Evolutionary conservation across 208 protist genomes (phyloP).

Genomic region (Acanthamoeba sp.): DNA sequence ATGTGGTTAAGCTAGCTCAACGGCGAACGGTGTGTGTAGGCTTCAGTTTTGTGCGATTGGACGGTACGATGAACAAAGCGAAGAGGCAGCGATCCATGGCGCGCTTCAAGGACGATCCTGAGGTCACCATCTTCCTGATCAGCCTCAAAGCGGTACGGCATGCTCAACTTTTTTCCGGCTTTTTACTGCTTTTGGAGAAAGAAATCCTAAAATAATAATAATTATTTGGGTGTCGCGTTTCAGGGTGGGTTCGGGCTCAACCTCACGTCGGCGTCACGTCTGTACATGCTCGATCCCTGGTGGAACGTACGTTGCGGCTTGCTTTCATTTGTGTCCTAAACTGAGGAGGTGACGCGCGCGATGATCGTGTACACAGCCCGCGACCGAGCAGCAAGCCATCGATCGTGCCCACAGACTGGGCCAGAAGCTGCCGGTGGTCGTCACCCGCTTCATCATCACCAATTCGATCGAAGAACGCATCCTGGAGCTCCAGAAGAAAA

Average conservation of each 20-base stretch:
- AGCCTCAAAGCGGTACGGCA: conserved; percentile 86
- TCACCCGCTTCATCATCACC: conserved; percentile 33
- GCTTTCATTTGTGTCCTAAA: no score
- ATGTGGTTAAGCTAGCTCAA: conserved; percentile 92
- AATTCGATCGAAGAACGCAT: conserved; percentile 55
- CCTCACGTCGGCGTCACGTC: conserved; percentile 79
- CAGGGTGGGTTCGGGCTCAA: conserved; percentile 84
- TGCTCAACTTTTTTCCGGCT: no score
- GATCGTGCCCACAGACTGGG: conserved; percentile 32
- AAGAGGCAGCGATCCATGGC: neutral
- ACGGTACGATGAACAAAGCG: neutral
- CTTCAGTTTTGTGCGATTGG: neutral
- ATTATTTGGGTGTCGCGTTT: no score
- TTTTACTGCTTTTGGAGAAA: no score
- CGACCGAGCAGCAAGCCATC: conserved; percentile 22
- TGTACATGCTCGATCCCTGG: conserved; percentile 85
- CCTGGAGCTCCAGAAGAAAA: conserved; percentile 16
- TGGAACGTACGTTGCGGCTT: conserved; percentile 88
- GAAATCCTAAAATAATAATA: no score
- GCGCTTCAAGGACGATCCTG: conserved; percentile 28
- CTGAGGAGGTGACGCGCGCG: neutral
- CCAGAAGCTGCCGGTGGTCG: conserved; percentile 11
- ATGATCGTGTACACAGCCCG: neutral
- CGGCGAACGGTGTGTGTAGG: neutral
- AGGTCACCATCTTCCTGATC: conserved; percentile 83